Percentiles rank a stretch among this genome's conserved stretches.
These are phyloP conservation scores for Zasmidium citrigriseum DNA, from an alignment of 2,329 filamentous ascomycete genomes.

Conservation along the genomic window DNA sequence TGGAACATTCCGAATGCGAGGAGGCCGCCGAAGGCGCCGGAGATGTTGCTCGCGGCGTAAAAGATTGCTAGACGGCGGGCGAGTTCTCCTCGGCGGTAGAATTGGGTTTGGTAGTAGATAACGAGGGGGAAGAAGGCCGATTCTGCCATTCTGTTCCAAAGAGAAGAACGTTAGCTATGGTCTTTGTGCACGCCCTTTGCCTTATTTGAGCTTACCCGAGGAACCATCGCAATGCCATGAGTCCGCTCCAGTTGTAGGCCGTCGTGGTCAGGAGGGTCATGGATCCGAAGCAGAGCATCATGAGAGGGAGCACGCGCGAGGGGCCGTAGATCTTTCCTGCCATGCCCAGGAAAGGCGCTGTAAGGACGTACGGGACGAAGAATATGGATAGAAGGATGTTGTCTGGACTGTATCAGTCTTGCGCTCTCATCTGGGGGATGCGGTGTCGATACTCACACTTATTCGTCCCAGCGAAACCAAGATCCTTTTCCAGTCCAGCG, in stretches of 20 bases:
- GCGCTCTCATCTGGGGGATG: not conserved
- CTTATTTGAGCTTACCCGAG: too few species aligned
- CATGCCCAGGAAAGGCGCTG: conserved; percentile 66
- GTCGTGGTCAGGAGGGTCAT: conserved; percentile 63
- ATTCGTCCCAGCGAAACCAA: conserved; percentile 59
- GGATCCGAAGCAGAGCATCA: conserved; percentile 67
- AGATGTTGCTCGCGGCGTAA: conserved; percentile 75
- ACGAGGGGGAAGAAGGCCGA: conserved; percentile 70
- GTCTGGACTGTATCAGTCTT: conserved; percentile 45
- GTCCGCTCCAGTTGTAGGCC: conserved; percentile 61
- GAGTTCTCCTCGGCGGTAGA: conserved; percentile 71
- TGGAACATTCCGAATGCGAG: conserved; percentile 64
- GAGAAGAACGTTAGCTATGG: too few species aligned
- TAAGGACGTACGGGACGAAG: conserved; percentile 73
- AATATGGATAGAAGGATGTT: conserved; percentile 71
- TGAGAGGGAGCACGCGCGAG: conserved; percentile 54
- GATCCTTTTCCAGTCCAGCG: conserved; percentile 50
- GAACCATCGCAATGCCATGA: conserved; percentile 70
- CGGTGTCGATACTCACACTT: conserved; percentile 38
- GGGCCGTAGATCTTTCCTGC: conserved; percentile 69
- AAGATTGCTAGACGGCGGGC: conserved; percentile 71
- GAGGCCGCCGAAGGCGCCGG: conserved; percentile 65
- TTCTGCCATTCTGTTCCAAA: conserved; percentile 62
- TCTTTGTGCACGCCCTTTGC: too few species aligned
- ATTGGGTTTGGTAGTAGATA: conserved; percentile 61